Evolutionary conservation across 1,284 basidiomycete genomes (phyloP).

Genomic region (Rhodotorula sp.): DNA sequence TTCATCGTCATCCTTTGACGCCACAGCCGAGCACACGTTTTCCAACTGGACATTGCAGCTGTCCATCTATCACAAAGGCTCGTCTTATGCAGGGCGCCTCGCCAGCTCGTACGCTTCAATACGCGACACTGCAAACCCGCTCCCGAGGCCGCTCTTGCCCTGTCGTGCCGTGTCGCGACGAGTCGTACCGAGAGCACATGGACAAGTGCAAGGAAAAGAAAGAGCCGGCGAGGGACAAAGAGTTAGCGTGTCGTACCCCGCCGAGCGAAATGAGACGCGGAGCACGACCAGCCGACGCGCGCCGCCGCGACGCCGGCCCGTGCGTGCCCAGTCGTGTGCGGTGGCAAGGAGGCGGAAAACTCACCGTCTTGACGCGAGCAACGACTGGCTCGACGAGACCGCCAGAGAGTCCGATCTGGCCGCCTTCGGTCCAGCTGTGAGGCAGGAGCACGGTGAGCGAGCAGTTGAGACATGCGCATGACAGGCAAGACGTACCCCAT

Average conservation of each 20-base stretch:
- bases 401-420: constrained; percentile 34
- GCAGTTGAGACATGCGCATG: no score
- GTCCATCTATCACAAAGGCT: background rate
- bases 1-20: no score
- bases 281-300: background rate
- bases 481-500: constrained; percentile 60
- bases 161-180: constrained; percentile 1
- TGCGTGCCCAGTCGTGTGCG: background rate
- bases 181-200: background rate
- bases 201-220: background rate
- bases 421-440: constrained; percentile 40
- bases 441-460: background rate
- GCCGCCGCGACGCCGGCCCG: no score
- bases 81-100: constrained; percentile 5
- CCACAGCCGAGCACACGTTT: no score
- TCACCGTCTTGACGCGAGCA: constrained; percentile 38
- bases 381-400: constrained; percentile 36
- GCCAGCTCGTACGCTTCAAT: constrained; percentile 25
- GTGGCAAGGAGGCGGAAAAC: background rate
- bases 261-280: background rate
- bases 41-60: no score
- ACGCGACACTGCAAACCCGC: constrained; percentile 21
- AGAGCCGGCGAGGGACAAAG: background rate
- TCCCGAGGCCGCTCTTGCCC: constrained; percentile 32
- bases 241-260: background rate